Conservation (phyloP, 2,329 filamentous ascomycete genomes). For the Stagonosporopsis rhizophila region DNA sequence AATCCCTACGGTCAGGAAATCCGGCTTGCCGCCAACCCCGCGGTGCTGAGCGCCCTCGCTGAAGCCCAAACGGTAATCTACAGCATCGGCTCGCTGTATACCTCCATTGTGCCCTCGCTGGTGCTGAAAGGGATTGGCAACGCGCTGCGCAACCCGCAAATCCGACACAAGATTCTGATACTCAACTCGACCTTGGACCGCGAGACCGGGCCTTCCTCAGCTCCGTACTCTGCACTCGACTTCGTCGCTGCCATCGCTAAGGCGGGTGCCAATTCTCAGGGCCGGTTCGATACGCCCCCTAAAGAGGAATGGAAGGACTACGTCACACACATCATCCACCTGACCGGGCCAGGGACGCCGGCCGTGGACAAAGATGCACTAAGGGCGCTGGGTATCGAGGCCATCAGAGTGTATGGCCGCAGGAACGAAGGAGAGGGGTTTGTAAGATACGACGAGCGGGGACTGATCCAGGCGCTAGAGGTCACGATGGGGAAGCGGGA, state of each 20-base stretch:
- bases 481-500: slow-evolving; percentile 75
- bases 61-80: slow-evolving; percentile 77
- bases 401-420: slow-evolving; percentile 77
- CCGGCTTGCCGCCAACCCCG: slow-evolving; percentile 79
- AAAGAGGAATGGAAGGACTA: slow-evolving; percentile 67
- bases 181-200: slow-evolving; percentile 85
- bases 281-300: slow-evolving; percentile 14
- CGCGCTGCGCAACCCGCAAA: slow-evolving; percentile 61
- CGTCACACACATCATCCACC: slow-evolving; percentile 83
- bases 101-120: slow-evolving; percentile 82
- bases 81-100: slow-evolving; percentile 93
- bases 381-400: slow-evolving; percentile 73
- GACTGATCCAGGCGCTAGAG: slow-evolving; percentile 76
- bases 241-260: slow-evolving; percentile 82
- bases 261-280: slow-evolving; percentile 65
- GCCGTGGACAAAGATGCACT: slow-evolving; percentile 72
- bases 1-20: slow-evolving; percentile 99
- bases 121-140: slow-evolving; percentile 78
- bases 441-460: slow-evolving; percentile 77
- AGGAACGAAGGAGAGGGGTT: slow-evolving; percentile 62
- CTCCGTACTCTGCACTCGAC: slow-evolving; percentile 75
- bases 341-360: slow-evolving; percentile 75
- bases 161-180: slow-evolving; percentile 78
- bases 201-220: slow-evolving; percentile 75
- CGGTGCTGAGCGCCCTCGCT: slow-evolving; percentile 73